Evolutionary conservation across 768 basidiomycete genomes (phyloP).

Genomic region (Trametes meyenii): DNA sequence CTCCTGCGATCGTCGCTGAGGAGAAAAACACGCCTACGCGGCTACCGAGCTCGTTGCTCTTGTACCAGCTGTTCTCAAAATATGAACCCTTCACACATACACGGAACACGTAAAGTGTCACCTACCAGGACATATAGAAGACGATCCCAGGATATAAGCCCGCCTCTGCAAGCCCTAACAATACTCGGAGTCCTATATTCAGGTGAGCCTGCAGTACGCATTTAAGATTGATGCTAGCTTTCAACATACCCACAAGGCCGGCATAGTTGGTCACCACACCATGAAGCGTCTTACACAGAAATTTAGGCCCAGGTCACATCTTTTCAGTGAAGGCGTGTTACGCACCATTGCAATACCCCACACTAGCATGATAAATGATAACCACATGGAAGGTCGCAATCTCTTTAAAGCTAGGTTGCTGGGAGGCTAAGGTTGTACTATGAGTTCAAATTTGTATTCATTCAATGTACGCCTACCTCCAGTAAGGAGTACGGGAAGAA

Average conservation of each 20-base stretch:
- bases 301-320: not conserved
- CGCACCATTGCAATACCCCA: slow-evolving; percentile 48
- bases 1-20: slow-evolving; percentile 77
- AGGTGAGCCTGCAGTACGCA: not conserved
- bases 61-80: slow-evolving; percentile 65
- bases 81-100: not conserved
- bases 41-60: slow-evolving; percentile 71
- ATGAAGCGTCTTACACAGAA: slow-evolving; percentile 54
- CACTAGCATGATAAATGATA: slow-evolving; percentile 44
- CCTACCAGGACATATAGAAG: slow-evolving; percentile 61
- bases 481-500: slow-evolving; percentile 75
- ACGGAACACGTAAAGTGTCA: not conserved
- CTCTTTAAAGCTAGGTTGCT: slow-evolving; percentile 63
- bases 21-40: slow-evolving; percentile 79
- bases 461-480: slow-evolving; percentile 49
- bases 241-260: slow-evolving; percentile 57
- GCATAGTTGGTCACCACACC: slow-evolving; percentile 63
- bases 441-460: not conserved
- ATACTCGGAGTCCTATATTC: slow-evolving; percentile 53
- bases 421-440: slow-evolving; percentile 47
- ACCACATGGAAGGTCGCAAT: slow-evolving; percentile 71
- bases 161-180: slow-evolving; percentile 60
- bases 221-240: not conserved
- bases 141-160: slow-evolving; percentile 58
- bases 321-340: not conserved